A percentile compares a stretch with the other conserved stretches of the same genome.
Conservation (phyloP, 176 grass and related monocot species). For the Musa itinerans region DNA sequence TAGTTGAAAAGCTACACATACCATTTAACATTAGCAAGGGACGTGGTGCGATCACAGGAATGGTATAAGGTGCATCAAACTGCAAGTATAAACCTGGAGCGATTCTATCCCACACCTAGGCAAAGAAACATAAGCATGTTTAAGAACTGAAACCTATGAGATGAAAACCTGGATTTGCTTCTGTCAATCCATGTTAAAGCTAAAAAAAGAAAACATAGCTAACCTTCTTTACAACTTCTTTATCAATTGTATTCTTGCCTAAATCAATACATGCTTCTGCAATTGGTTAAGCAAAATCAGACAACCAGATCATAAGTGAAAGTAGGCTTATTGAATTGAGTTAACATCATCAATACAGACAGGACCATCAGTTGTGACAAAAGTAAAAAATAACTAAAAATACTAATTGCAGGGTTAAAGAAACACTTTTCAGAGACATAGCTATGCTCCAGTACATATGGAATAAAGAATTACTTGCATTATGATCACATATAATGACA, state of each 20-base stretch:
- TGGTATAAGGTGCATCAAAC: constrained; percentile 59
- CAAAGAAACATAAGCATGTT: constrained; percentile 7
- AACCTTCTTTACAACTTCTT: constrained; percentile 70
- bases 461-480: no score
- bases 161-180: neutral
- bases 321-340: neutral
- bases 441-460: neutral
- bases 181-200: neutral
- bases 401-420: neutral
- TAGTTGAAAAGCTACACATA: constrained; percentile 22
- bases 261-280: constrained; percentile 66
- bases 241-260: constrained; percentile 60
- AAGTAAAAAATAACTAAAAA: neutral
- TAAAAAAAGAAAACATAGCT: constrained; percentile 2
- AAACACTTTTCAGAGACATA: neutral
- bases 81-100: constrained; percentile 59
- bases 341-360: neutral
- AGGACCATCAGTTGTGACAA: neutral
- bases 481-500: no score
- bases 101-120: constrained; percentile 78
- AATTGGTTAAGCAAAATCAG: constrained; percentile 14
- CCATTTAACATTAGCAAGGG: constrained; percentile 71
- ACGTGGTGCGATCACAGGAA: constrained; percentile 55
- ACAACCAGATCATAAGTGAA: neutral
- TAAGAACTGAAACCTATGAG: neutral